These are phyloP conservation scores for Ilyonectria destructans DNA, from an alignment of 2,329 filamentous ascomycete species.

Conservation along the genomic window DNA sequence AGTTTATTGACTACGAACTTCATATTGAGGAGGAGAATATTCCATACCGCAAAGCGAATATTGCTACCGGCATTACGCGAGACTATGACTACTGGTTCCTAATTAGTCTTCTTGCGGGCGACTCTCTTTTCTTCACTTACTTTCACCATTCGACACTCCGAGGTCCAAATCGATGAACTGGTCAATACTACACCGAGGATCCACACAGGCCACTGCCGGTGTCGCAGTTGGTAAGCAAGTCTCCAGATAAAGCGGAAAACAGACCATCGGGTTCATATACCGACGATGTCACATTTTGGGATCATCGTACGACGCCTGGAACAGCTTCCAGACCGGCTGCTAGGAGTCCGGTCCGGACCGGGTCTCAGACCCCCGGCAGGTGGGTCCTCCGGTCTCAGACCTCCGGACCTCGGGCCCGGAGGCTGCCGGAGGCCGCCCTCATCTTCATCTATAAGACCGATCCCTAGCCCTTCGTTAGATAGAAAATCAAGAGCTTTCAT, in stretches of 20 bases:
- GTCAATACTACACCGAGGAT: constrained; percentile 11
- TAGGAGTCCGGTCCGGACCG: no score
- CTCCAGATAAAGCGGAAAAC: neutral
- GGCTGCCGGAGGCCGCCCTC: no score
- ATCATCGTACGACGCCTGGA: no score
- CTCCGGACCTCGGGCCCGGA: no score
- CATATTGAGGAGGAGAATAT: constrained; percentile 11
- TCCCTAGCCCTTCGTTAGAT: no score
- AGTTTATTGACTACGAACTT: constrained; percentile 1
- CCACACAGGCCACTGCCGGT: constrained; percentile 9
- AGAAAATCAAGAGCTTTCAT: no score
- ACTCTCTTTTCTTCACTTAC: constrained; percentile 12
- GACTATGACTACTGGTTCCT: constrained; percentile 4
- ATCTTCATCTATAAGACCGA: no score
- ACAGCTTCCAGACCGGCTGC: no score
- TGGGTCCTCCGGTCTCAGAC: no score
- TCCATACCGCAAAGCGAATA: constrained; percentile 6
- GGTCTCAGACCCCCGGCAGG: no score
- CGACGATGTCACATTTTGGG: no score
- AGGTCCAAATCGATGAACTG: constrained; percentile 10
- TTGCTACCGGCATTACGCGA: constrained; percentile 11
- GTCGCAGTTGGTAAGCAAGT: neutral
- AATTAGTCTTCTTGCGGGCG: neutral
- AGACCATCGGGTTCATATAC: neutral
- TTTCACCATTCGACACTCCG: constrained; percentile 5